Evolutionary conservation across 2,329 filamentous ascomycete species (phyloP), one percentile per base, ranked within the genome.

Genomic region (Coniochaeta hoffmannii): DNA sequence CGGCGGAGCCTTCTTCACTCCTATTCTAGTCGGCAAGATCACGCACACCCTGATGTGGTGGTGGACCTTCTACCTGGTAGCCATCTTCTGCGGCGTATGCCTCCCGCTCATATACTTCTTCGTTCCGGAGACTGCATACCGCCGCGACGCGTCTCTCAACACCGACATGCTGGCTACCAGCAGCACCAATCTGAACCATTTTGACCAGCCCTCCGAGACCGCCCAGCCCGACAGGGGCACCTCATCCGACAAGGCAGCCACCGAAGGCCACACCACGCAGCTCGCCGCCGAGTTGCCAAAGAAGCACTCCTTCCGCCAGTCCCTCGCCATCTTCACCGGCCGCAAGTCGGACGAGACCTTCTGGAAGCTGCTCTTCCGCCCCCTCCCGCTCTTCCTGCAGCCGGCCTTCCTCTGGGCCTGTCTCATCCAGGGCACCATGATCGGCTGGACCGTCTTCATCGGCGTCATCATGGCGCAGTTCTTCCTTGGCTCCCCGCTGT

Each of bases 391-490:
- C 1, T 87, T 96, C 62, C 69, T 88, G 7, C 92, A 97, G 67
- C 92, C 91, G 0, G 89, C 89, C 8, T 90, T 97, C 62, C 70
- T 95, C 38, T 96, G 90, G 89, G 78, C 76, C 24, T 78, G 77
- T 64, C 76, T 97, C 3, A 89, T 92, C 52, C 92, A 96, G 76
- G 92, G 92, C 15, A 83, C 89, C 4, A 83, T 96, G 66, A 96
- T 97, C 65, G 93, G 92, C 60, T 97, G 93, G 92, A 96, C 92
- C 1, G 89, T 97, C 15, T 90, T 97, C 66, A 93, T 96, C 61
- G 88, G 89, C 56, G 87, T 94, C 58, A 84, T 94, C 61, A 74
- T 95, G 49, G 88, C 86, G n/a, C 83, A 86, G 57, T 86, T 95
- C 61, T 93, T 94, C 73, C 79, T 95, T 50, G 86, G 87, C 1